Percentiles rank a stretch among this genome's conserved stretches.
Conservation (phyloP, 495 filamentous ascomycete species). For the Aspergillus hancockii region DNA sequence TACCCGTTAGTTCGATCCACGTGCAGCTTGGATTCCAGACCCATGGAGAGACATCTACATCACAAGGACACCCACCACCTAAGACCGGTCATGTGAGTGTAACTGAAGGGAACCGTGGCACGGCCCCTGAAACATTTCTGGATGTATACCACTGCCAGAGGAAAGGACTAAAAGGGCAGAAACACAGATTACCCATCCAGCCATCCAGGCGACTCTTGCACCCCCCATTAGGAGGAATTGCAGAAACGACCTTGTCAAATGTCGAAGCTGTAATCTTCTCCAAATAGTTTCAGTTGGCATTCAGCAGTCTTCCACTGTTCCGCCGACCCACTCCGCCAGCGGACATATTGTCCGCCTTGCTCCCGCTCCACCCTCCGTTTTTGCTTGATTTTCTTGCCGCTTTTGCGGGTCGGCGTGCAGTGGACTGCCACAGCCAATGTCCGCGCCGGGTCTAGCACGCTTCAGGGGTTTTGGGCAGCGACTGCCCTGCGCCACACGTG, state of each 20-base stretch:
- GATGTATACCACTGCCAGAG: background rate
- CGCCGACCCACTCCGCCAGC: conserved; percentile 15
- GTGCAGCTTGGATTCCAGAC: background rate
- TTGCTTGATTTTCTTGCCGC: conserved; percentile 13
- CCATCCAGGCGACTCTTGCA: no score
- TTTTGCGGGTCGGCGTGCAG: conserved; percentile 11
- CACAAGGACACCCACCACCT: conserved; percentile 9
- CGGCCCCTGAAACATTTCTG: conserved; percentile 5
- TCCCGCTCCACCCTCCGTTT: conserved; percentile 25
- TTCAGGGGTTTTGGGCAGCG: background rate
- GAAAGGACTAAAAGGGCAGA: background rate
- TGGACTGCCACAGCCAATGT: background rate
- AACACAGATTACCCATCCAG: background rate
- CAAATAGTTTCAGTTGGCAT: background rate
- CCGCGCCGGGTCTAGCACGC: background rate
- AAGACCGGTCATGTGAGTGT: conserved; percentile 8
- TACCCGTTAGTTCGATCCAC: background rate
- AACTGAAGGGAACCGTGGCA: conserved; percentile 7
- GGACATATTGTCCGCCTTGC: conserved; percentile 8
- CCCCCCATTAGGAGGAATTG: background rate
- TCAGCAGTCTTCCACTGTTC: background rate
- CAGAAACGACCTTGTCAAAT: background rate
- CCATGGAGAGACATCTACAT: background rate
- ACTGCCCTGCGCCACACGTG: conserved; percentile 2
- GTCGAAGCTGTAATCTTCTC: background rate